Evolutionary conservation across 2,329 filamentous ascomycete species (phyloP), one percentile per base, ranked within the genome.

Genomic region (Paraphaeosphaeria sporulosa): DNA sequence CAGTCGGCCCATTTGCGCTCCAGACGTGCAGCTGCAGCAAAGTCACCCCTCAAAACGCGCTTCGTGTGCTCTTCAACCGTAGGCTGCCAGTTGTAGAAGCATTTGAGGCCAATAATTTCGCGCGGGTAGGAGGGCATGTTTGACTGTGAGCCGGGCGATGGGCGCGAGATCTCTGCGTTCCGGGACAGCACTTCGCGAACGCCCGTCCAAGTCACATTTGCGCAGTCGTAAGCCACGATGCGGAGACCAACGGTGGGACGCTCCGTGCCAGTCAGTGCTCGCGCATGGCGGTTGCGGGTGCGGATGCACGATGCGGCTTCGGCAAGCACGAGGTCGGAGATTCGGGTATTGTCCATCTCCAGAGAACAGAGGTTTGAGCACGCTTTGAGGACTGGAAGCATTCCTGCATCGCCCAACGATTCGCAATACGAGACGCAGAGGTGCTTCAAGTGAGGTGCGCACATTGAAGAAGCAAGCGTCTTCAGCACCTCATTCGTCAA

Each of bases 11-110:
- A 98, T 76, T 94, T 96, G 64, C 89, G 85, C 81, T 97, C 94
- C 21, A 98, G 83, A n/a, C 92, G 84, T 40, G 84, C 85, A 0
- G 95, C 95, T 1, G 91, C 85, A 0, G 84, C 82, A 60, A 93
- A 85, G 63, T 97, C 91, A 7, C 92, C 92, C 4, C 87, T 84
- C 54, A 96, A 77, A 0, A 97, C 92, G 4, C 94, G 87, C 80
- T 94, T 94, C 55, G 89, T 93, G 78, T 98, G 94, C 76, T 97
- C 93, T 67, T 97, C 91, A 4, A 97, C 93, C 0, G 93, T 97
- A 80, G 92, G 92, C 79, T 98, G 94, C 87, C 92, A 97, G 44
- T 91, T 93, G 76, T 96, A 96, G 81, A 94, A 98, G 78, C 93
- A 96, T 78, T 97, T 97, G 46, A 98, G 84, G 6, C 88, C 84